Evolutionary conservation across 176 grass and related monocot species (phyloP), one percentile per base, ranked within the genome.

Genomic region (Triticum dicoccoides): DNA sequence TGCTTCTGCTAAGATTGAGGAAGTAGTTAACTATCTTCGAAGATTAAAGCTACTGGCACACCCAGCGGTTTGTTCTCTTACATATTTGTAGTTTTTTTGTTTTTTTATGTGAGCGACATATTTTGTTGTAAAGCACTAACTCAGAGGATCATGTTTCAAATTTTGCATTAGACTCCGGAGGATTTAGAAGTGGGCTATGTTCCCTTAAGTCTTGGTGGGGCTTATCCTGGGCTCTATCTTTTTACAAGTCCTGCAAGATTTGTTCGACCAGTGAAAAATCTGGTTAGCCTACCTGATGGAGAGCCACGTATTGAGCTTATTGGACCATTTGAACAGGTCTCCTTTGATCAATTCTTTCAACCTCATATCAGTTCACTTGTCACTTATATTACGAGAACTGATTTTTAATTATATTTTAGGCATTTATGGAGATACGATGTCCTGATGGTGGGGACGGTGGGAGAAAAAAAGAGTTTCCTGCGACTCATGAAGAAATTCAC

Each of bases 401-500:
- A 58, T 68, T 83, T 76, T 73, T 38, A 38, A 65, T 71, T 84
- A 4, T 85, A 71, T 37, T 51, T 80, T 86, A 98, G 96, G 91
- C 96, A 80, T 95, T 95, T 89, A 98, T 98, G 96, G 96, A 98
- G 86, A 98, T 98, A 94, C 84, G 76, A 76, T 98, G 96, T 68
- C 86, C 90, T 35, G 96, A 98, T 95, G 93, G 96, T 87, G 91
- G 90, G 86, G 82, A 94, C 54, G 96, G 96, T 86, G 93, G 96
- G 84, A 95, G 96, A 87, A 79, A 34, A 54, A 24, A 88, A 84
- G 18, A 79, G 20, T 98, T 92, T 86, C 93, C 91, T 78, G 91
- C 96, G 49, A 98, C 91, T 20, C 96, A 98, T 39, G 96, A 98
- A 92, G 96, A 98, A 86, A 95, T 98, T 78, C 96, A 98, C 76